These are phyloP conservation scores for Fusarium kyushuense DNA, from an alignment of 2,329 filamentous ascomycete species.

Conservation along the genomic window DNA sequence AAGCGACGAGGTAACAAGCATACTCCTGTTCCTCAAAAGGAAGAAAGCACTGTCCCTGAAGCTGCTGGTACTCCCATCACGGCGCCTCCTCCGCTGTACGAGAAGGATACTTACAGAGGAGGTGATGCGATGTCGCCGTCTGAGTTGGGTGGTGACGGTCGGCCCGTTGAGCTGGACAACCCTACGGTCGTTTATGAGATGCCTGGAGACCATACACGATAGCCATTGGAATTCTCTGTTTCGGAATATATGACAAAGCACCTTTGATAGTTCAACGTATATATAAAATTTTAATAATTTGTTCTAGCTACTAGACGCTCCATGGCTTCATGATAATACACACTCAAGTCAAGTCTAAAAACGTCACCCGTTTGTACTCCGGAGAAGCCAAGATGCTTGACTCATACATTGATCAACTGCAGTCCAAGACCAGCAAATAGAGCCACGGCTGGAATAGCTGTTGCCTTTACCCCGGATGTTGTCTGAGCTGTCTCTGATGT, in stretches of 20 bases:
- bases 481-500: not conserved
- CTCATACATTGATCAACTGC: not conserved
- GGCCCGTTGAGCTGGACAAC: not conserved
- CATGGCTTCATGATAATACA: not conserved
- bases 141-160: not conserved
- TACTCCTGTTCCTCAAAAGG: not conserved
- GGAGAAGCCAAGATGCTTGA: rapidly evolving
- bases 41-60: not conserved
- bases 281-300: not conserved
- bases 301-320: not conserved
- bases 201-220: not conserved
- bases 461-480: not conserved
- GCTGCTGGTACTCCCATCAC: not conserved
- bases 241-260: not conserved
- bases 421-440: not conserved
- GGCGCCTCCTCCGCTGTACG: not conserved
- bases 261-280: no score
- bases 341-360: no score
- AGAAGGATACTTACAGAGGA: not conserved
- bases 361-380: not conserved
- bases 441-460: not conserved
- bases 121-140: not conserved
- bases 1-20: not conserved
- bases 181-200: not conserved
- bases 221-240: not conserved